These are phyloP conservation scores for Blastobotrys indianensis DNA, from an alignment of 1,139 yeast genomes.

Conservation along the genomic window DNA sequence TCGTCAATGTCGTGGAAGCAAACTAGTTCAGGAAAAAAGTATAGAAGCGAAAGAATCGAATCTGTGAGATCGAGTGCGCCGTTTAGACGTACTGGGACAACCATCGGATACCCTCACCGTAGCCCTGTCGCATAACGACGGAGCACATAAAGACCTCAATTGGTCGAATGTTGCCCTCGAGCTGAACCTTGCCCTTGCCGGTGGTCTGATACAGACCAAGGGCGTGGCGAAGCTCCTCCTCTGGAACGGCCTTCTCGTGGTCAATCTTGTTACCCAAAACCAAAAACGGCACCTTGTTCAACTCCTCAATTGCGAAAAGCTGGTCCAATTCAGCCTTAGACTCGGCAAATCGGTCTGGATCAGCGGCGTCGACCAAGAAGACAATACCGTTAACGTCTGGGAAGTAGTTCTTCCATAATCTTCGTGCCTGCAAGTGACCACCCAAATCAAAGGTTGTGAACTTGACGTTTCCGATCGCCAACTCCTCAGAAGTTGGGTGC, in stretches of 20 bases:
- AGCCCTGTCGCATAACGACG: slow-evolving; percentile 94
- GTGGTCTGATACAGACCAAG: slow-evolving; percentile 85
- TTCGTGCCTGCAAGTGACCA: slow-evolving; percentile 97
- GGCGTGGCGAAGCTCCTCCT: slow-evolving; percentile 88
- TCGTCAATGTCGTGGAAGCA: neutral
- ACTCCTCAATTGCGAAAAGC: slow-evolving; percentile 85
- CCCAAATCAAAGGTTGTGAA: slow-evolving; percentile 98
- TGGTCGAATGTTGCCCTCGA: slow-evolving; percentile 78
- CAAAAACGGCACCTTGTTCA: slow-evolving; percentile 82
- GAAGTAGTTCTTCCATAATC: slow-evolving; percentile 98
- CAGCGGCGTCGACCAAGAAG: slow-evolving; percentile 95
- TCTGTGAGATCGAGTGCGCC: too few relatives aligned
- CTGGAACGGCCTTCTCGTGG: slow-evolving; percentile 88
- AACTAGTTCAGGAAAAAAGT: too few relatives aligned
- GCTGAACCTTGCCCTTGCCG: slow-evolving; percentile 70
- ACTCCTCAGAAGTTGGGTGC: slow-evolving; percentile 96
- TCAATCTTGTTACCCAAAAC: slow-evolving; percentile 96
- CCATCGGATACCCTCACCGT: slow-evolving; percentile 96
- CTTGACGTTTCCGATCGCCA: slow-evolving; percentile 92
- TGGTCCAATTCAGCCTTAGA: slow-evolving; percentile 93
- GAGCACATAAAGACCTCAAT: slow-evolving; percentile 96
- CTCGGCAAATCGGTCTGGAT: slow-evolving; percentile 90
- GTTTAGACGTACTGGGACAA: slow-evolving; percentile 79
- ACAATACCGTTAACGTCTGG: slow-evolving; percentile 98
- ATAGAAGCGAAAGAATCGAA: too few relatives aligned